Evolutionary conservation across 371 early-diverging fungal genomes (phyloP), one percentile per base, ranked within the genome.

Genomic region (Haplosporangium sp.): DNA sequence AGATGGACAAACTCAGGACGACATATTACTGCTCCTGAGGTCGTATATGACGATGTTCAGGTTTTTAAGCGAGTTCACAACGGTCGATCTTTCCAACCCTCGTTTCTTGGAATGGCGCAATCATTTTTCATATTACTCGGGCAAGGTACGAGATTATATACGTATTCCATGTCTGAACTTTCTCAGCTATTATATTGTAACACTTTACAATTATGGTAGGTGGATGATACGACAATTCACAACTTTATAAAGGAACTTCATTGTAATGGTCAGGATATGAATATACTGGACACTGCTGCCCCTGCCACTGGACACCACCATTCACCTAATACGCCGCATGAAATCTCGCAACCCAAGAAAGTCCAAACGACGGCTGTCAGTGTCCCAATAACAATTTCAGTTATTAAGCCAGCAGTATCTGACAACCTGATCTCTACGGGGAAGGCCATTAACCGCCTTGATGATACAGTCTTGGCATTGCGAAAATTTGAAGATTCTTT

Each of bases 101-200:
- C 67, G 67, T 20, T 74, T 64, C 47, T 68, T 53, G 40, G 56
- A 68, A 38, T 79, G 81, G 81, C 47, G 48, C 45, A 64, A 56
- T 7, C 74, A 79, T 11, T 39, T 74, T 13, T 40, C 53, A 0
- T 65, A 61, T 19, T 58, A 74, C 37, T 60, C 63, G 0, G 60
- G 55, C 34, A 79, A 79, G 71, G 81, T 71, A 71, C 20, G 47
- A 17, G 19, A 59, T n/a, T 19, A 19, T 40, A 15, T 3, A 39
- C 19, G 4, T n/a, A 17, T 27, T 9, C 4, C 39, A 17, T 59
- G 4, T 8, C 7, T 7, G 38, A 13, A 35, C 44, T 4, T 19
- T 27, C 10, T 37, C 6, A 45, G 11, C 20, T 59, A n/a, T 27
- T 39, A 39, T 2, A 37, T 47, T 13, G 3, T 27, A 27, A 27